Percentiles rank a stretch among this genome's conserved stretches.
Evolutionary conservation across 805 yeast genomes (phyloP).

Genomic region (Myxozyma mucilagina): DNA sequence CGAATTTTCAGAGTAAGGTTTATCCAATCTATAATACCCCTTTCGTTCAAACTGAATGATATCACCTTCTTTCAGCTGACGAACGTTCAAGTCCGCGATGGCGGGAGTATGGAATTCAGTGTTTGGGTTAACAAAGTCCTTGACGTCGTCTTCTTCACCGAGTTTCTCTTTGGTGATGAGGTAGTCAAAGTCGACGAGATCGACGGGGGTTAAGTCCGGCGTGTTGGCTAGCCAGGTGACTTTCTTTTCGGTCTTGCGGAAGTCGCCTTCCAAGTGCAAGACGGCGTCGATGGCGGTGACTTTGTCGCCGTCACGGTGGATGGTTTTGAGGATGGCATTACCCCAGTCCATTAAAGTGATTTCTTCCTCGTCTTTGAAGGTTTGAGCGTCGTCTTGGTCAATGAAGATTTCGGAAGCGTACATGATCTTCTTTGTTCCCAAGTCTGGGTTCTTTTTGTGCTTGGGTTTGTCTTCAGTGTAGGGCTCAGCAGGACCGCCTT

Average conservation of each 20-base stretch:
- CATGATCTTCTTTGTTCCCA: constrained; percentile 80
- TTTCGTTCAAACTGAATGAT: constrained; percentile 94
- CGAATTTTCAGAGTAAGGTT: constrained; percentile 53
- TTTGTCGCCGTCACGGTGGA: constrained; percentile 58
- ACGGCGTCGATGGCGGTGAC: constrained; percentile 71
- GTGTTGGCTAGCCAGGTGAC: constrained; percentile 92
- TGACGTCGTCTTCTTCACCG: constrained; percentile 91
- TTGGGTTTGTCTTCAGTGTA: constrained; percentile 74
- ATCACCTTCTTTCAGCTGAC: constrained; percentile 77
- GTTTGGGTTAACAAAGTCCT: constrained; percentile 82
- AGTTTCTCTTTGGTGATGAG: constrained; percentile 91
- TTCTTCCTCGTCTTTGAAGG: constrained; percentile 82
- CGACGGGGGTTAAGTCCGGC: constrained; percentile 66
- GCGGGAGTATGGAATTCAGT: constrained; percentile 83
- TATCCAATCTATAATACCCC: constrained; percentile 88
- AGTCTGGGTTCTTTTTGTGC: constrained; percentile 92
- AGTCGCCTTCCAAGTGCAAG: constrained; percentile 91
- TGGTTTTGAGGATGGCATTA: constrained; percentile 75
- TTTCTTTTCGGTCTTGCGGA: constrained; percentile 93
- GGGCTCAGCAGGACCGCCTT: constrained; percentile 64
- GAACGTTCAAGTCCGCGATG: constrained; percentile 76
- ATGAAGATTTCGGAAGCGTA: constrained; percentile 63
- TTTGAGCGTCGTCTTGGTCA: constrained; percentile 82
- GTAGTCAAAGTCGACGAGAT: constrained; percentile 89
- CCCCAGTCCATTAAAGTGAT: constrained; percentile 99